phyloP scores from a whole-genome alignment of 345 rosid genomes.

The Salix exigua region DNA sequence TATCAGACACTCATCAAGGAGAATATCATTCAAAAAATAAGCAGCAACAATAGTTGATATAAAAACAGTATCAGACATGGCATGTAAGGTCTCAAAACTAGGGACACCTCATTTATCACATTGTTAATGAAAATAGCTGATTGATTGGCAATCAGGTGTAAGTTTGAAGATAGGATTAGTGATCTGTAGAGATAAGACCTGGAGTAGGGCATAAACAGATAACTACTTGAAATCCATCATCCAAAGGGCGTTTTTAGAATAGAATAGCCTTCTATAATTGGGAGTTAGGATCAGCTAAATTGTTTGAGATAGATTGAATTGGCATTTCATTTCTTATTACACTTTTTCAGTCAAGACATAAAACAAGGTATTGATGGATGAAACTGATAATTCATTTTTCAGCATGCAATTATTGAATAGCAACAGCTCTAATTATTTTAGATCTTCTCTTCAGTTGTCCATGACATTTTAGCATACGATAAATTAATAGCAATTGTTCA shows the following conservation, averaged over 20 bases:
- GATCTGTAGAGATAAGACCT: background rate
- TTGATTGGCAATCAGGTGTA: background rate
- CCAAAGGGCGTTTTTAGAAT: background rate
- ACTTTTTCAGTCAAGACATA: background rate
- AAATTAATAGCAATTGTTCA: background rate
- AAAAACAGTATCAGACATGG: background rate
- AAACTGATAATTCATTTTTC: background rate
- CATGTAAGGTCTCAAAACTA: background rate
- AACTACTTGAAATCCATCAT: background rate
- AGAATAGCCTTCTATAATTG: background rate
- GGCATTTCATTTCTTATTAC: background rate
- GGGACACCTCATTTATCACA: background rate
- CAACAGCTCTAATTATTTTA: background rate
- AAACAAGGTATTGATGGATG: background rate
- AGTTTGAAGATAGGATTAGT: background rate
- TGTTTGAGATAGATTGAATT: background rate
- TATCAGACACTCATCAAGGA: background rate
- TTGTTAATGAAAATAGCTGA: background rate
- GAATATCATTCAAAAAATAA: background rate
- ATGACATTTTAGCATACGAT: background rate
- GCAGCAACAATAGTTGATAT: background rate
- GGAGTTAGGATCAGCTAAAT: background rate
- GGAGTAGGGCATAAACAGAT: background rate
- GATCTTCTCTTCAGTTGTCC: background rate
- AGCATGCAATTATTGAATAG: background rate